phyloP scores from a whole-genome alignment of 1,284 basidiomycete genomes.

The Anthracocystis setariae region DNA sequence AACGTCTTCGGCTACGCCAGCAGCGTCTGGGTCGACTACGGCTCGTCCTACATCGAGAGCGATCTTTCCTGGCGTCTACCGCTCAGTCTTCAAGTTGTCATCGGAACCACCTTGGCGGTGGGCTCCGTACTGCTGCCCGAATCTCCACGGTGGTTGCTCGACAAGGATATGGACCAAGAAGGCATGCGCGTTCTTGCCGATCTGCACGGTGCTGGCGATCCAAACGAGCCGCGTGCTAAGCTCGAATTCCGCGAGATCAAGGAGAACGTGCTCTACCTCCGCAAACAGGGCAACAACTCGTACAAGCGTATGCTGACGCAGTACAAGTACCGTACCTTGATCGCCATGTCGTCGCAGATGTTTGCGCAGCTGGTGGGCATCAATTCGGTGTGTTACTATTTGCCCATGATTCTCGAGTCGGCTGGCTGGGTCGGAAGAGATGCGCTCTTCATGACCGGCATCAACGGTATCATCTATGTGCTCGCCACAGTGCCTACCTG shows the following conservation, averaged over 20 bases:
- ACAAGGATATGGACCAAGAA: constrained; percentile 83
- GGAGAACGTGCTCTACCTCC: constrained; percentile 72
- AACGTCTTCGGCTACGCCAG: constrained; percentile 90
- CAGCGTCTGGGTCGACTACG: constrained; percentile 84
- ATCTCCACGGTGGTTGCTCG: constrained; percentile 93
- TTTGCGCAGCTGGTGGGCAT: constrained; percentile 81
- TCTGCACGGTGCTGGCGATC: constrained; percentile 82
- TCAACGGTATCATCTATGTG: constrained; percentile 76
- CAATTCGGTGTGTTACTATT: constrained; percentile 89
- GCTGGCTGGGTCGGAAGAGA: constrained; percentile 98
- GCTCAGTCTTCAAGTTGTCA: constrained; percentile 72
- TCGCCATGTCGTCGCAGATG: constrained; percentile 97
- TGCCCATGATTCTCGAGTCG: constrained; percentile 71
- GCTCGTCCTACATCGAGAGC: constrained; percentile 78
- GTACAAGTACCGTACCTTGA: constrained; percentile 87
- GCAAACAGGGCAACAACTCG: constrained; percentile 75
- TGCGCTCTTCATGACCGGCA: constrained; percentile 95
- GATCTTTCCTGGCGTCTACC: constrained; percentile 69
- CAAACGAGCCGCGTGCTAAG: constrained; percentile 77
- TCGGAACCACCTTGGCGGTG: constrained; percentile 81
- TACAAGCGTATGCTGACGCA: constrained; percentile 87
- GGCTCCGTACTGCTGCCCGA: constrained; percentile 91
- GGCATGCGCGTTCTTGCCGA: constrained; percentile 90
- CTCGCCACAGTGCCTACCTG: constrained; percentile 73
- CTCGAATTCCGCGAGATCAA: constrained; percentile 93